Evolutionary conservation across 208 protist genomes (phyloP).

Genomic region (Leishmania tarentolae): DNA sequence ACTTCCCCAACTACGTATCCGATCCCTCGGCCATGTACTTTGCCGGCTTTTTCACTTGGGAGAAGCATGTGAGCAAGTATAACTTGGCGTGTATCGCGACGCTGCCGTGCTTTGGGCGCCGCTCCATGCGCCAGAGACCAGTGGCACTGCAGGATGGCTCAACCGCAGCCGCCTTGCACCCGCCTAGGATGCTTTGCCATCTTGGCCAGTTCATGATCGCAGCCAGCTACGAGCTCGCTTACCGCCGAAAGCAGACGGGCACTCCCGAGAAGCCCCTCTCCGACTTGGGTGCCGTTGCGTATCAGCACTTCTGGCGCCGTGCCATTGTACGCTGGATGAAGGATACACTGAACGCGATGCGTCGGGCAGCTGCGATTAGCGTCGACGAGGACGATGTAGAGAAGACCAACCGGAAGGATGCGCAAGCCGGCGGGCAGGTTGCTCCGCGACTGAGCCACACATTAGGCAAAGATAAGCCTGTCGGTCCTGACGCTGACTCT

Average conservation of each 20-base stretch:
- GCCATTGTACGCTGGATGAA: constrained; percentile 70
- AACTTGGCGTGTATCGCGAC: constrained; percentile 99
- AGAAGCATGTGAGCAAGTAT: constrained; percentile 95
- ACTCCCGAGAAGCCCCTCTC: constrained; percentile 98
- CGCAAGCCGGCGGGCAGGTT: not conserved
- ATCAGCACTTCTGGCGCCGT: constrained; percentile 91
- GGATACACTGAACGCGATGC: constrained; percentile 26
- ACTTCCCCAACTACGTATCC: constrained; percentile 74
- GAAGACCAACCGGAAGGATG: not conserved
- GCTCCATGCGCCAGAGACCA: constrained; percentile 10
- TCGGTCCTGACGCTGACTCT: not conserved
- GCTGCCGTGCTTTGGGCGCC: constrained; percentile 93
- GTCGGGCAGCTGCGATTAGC: constrained; percentile 14
- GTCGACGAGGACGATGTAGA: constrained; percentile 22
- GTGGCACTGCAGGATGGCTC: not conserved
- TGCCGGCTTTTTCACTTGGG: constrained; percentile 99
- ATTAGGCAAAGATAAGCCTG: not conserved
- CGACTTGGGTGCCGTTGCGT: constrained; percentile 96
- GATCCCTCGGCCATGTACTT: constrained; percentile 80
- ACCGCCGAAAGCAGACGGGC: constrained; percentile 94
- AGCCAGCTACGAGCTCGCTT: constrained; percentile 98
- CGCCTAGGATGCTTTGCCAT: constrained; percentile 23
- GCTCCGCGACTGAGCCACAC: not conserved
- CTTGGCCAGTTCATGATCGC: constrained; percentile 98
- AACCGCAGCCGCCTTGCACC: not conserved